Evolutionary conservation across 1,284 basidiomycete species (phyloP).

Genomic region (Baeospora myosura): DNA sequence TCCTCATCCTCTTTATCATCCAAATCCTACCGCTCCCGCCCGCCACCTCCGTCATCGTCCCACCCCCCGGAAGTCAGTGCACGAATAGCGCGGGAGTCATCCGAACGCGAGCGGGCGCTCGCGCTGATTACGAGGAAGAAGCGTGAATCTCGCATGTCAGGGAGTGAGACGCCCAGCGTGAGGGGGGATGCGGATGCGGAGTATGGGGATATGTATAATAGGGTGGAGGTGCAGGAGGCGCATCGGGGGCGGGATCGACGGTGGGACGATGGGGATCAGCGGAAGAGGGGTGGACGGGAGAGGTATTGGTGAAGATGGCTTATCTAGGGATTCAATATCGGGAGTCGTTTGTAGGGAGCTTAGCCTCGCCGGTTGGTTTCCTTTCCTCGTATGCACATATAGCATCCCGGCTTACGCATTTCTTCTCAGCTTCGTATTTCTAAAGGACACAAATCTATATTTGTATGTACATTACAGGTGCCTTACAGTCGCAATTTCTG

Average conservation of each 20-base stretch:
- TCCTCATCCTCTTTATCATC: slow-evolving; percentile 19
- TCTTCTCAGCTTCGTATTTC: no score
- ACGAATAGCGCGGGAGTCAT: slow-evolving; percentile 60
- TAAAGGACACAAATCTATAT: no score
- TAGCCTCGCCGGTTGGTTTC: no score
- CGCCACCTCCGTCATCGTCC: slow-evolving; percentile 16
- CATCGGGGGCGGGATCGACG: slow-evolving; percentile 34
- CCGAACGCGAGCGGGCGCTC: slow-evolving; percentile 64
- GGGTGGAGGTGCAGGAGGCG: slow-evolving; percentile 63
- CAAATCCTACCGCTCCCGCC: slow-evolving; percentile 15
- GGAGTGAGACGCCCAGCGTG: slow-evolving; percentile 63
- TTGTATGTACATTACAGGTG: no score
- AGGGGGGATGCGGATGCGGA: slow-evolving; percentile 44
- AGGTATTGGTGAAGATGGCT: no score
- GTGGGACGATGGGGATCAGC: neutral
- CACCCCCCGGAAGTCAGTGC: slow-evolving; percentile 39
- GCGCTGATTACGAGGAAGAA: slow-evolving; percentile 60
- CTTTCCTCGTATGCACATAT: no score
- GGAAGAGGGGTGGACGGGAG: slow-evolving; percentile 1
- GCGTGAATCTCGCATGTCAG: slow-evolving; percentile 43
- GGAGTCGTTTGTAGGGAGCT: no score
- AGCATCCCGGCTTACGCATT: no score
- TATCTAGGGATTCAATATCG: no score
- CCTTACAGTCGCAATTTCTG: no score
- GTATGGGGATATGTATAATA: slow-evolving; percentile 68